Evolutionary conservation across 768 basidiomycete species (phyloP), one percentile per base, ranked within the genome.

Genomic region (Leccinum aurantiacum): DNA sequence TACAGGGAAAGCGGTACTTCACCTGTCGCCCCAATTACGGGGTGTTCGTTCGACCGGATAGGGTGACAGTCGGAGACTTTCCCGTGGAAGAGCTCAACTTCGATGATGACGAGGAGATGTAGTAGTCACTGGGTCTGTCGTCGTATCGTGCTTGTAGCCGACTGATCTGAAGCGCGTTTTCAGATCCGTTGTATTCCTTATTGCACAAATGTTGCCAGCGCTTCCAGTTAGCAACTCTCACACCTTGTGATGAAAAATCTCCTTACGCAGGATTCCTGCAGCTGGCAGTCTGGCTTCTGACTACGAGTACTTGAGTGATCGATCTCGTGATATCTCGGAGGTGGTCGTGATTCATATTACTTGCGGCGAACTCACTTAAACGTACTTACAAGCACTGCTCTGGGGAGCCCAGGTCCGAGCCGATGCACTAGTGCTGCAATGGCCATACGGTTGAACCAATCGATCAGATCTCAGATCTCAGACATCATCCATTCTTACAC

Each of bases 1-100:
- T 96, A 3, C 83, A 93, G 67, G 93, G 91, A 1, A 84, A 87
- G 62, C 78, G 80, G n/a, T 98, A 97, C 70, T 98, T 98, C 70
- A 79, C 83, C 9, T 94, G 93, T 71, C 76, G 74, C 49, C 84
- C 84, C 9, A 88, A 86, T 51, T 86, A 89, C 58, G 96, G 95
- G 0, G 86, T 88, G 2, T 97, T 98, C 72, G 91, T 95, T 17
- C 84, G 89, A 49, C 86, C 92, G 2, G 91, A 95, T 56, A 88
- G 84, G 69, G 83, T 98, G 6, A 82, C 75, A 54, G 79, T 92
- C 9, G 96, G 96, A 1, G 90, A 98, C 69, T 98, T 83, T 71
- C 93, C 93, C 0, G 87, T 89, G 9, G 84, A 91, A 67, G 93
- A 94, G 25, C 79, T 95, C 56, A 78, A 86, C 58, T 76, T 90